Percentiles rank a stretch among this genome's conserved stretches.
phyloP scores from a whole-genome alignment of 257 asterid species.

The Capsicum rhomboideum region DNA sequence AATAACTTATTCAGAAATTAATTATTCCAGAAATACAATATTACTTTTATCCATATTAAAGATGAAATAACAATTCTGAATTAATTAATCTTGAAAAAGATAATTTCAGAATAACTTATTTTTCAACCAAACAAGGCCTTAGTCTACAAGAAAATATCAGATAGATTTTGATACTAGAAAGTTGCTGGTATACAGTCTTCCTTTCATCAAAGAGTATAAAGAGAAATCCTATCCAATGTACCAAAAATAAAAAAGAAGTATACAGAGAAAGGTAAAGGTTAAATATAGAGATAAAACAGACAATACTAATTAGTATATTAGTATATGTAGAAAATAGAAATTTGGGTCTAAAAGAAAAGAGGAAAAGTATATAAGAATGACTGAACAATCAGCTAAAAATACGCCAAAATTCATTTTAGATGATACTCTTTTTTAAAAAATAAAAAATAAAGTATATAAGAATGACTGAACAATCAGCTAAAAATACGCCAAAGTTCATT shows the following conservation, averaged over 20 bases:
- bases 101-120: too few relatives aligned
- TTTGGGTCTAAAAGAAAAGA: neutral
- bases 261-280: neutral
- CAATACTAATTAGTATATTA: neutral
- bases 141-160: neutral
- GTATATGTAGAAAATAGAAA: neutral
- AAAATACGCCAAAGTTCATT: too few relatives aligned
- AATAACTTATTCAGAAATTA: too few relatives aligned
- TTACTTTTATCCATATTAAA: too few relatives aligned
- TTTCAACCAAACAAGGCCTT: neutral
- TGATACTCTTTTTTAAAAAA: too few relatives aligned
- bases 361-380: neutral
- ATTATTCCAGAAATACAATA: too few relatives aligned
- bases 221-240: neutral
- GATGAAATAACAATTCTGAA: too few relatives aligned
- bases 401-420: too few relatives aligned
- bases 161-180: neutral
- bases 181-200: neutral
- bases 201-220: neutral
- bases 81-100: too few relatives aligned
- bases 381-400: neutral
- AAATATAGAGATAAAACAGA: neutral
- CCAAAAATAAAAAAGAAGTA: neutral
- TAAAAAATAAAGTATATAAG: neutral
- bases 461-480: neutral